Base-by-base conservation (phyloP, 2,329 filamentous ascomycete species). In the Cordyceps farinosa region DNA sequence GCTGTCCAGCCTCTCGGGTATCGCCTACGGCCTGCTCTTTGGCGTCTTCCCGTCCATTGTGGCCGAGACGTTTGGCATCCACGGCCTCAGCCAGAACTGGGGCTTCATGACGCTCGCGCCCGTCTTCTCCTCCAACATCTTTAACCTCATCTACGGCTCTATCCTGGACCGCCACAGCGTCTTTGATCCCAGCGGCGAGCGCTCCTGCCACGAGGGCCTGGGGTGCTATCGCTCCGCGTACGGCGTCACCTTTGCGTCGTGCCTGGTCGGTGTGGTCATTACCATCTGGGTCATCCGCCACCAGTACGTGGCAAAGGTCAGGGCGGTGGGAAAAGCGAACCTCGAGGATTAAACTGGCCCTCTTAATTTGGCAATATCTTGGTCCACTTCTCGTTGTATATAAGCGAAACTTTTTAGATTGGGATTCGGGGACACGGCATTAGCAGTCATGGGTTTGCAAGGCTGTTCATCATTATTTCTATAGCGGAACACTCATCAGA, bases 31-130 rank as follows among this genome's bases (percentile, higher is more conserved):
- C 2, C 91, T 96, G 67, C 82, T 98, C 0, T 98, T 98, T 68
- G 95, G 95, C 40, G 93, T 97, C 27, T 97, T 91, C 75, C 95
- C 95, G 0, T 93, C 92, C 13, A 87, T 98, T 22, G 85, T 91
- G 10, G 92, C 93, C 7, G 93, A 98, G 73, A 89, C 90, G 0
- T 99, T 99, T 73, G 95, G 95, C 8, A 90, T 97, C 32, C 84
- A 89, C 65, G 94, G 93, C 1, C 81, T 99, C 53, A 92, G 90
- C 62, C 91, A 97, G 72, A 99, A 98, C 72, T 99, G 95, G 94
- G 95, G 95, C 15, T 89, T 90, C 69, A 96, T 99, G 87, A 97
- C 92, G 0, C 80, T 97, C 54, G 89, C 91, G 3, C 93, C 94
- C 0, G 91, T 97, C 3, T 76, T 97, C 34, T 92, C 89, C 9